Evolutionary conservation across 2,329 filamentous ascomycete species (phyloP), one percentile per base, ranked within the genome.

Genomic region (Raffaelea arxii): DNA sequence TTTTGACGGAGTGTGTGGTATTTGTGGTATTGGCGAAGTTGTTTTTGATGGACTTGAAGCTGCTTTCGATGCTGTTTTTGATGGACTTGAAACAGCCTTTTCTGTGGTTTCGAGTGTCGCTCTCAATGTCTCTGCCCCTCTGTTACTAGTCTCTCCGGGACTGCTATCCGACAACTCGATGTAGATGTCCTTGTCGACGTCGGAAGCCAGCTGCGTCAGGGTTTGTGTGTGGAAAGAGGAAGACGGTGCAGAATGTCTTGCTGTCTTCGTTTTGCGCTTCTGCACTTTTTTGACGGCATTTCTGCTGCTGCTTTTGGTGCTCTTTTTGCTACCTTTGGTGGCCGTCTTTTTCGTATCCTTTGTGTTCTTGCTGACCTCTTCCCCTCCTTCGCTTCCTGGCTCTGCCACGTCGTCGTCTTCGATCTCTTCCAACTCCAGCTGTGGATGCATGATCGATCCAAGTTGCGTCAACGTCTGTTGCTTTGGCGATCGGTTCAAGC

Each of bases 391-490:
- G 27, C 27, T 30, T 16, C 27, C 16, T 30, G 27, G 9, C 27
- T 58, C 19, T 55, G 56, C 43, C 52, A 53, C 4, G 55, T 62
- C 46, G 18, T 52, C 46, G 22, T 50, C 32, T 14, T 46, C 49
- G 39, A 44, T 22, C 14, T 54, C 51, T 4, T 48, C 39, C 12
- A 46, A 19, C 6, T 43, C 48, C 16, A 44, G 42, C 37, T 25
- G 32, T 3, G 46, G 37, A 4, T 41, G 36, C 4, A 48, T n/a
- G 19, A 54, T 40, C 36, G 60, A 61, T 18, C 55, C 58, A 11
- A 64, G 56, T 49, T 65, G 61, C 3, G 62, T 65, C 55, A 65
- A 41, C 0, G 62, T 65, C 39, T 57, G 58, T 50, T 65, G 63
- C 25, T 52, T 54, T 21, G 58, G 47, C 4, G 51, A 43, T 16